These are phyloP conservation scores for Fusarium neocosmosporiellum DNA, from an alignment of 2,329 filamentous ascomycete species.

Conservation along the genomic window DNA sequence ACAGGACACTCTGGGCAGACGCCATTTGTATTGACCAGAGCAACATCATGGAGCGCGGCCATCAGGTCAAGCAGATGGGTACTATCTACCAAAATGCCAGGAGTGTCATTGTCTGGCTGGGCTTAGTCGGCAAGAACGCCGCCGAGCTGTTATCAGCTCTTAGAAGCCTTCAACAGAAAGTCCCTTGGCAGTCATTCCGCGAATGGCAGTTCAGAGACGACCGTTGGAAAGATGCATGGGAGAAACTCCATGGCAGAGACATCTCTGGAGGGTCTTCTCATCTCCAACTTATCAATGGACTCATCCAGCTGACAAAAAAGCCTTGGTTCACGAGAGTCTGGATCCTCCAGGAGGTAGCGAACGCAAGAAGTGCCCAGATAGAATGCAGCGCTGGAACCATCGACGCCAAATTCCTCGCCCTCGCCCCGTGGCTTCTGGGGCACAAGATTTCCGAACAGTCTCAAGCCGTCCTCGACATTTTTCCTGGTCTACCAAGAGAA, in stretches of 20 bases:
- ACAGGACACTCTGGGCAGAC: constrained; percentile 2
- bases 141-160: rapidly evolving
- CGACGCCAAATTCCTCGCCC: not conserved
- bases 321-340: constrained; percentile 25
- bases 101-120: constrained; percentile 1
- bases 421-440: not conserved
- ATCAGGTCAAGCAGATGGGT: constrained; percentile 13
- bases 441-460: not conserved
- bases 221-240: not conserved
- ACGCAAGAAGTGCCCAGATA: not conserved
- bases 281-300: rapidly evolving
- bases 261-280: rapidly evolving
- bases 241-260: rapidly evolving
- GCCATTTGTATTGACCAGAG: not conserved
- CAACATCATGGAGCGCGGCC: constrained; percentile 8
- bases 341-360: constrained; percentile 24
- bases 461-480: constrained; percentile 23
- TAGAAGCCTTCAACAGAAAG: rapidly evolving
- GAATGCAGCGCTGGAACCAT: not conserved
- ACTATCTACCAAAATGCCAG: not conserved
- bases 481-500: not conserved
- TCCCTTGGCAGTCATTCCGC: not conserved
- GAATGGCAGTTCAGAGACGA: not conserved
- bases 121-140: rapidly evolving
- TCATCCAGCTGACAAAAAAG: rapidly evolving